Percentiles rank a stretch among this genome's conserved stretches.
phyloP scores from a whole-genome alignment of 257 asterid species.

The Plantago major region DNA sequence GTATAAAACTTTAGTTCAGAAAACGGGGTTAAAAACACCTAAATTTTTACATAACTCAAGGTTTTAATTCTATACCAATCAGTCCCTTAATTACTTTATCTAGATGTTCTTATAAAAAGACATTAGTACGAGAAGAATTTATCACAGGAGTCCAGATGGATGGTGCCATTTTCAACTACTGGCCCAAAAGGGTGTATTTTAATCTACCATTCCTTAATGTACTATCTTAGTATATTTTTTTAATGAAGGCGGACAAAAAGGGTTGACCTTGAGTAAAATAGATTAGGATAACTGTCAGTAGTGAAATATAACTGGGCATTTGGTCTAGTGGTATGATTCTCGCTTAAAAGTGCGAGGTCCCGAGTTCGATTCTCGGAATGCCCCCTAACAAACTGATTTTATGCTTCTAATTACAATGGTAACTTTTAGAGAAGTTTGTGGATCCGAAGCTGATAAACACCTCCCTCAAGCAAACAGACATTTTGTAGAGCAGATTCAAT shows the following conservation, averaged over 20 bases:
- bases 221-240: neutral
- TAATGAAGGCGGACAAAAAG: neutral
- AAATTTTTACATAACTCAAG: too few relatives aligned
- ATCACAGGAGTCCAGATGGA: neutral
- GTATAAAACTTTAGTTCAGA: too few relatives aligned
- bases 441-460: neutral
- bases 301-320: slow-evolving; percentile 47
- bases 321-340: slow-evolving; percentile 91
- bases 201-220: too few relatives aligned
- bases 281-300: too few relatives aligned
- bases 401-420: neutral
- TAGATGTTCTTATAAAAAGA: neutral
- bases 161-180: slow-evolving; percentile 52
- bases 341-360: slow-evolving; percentile 88
- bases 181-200: neutral
- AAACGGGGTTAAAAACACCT: too few relatives aligned
- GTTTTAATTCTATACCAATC: too few relatives aligned
- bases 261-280: neutral
- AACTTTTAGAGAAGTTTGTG: neutral
- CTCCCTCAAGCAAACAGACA: too few relatives aligned
- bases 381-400: slow-evolving; percentile 38
- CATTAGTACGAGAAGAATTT: too few relatives aligned
- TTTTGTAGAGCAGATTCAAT: neutral
- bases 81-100: too few relatives aligned
- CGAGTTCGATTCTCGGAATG: slow-evolving; percentile 76